Conservation (phyloP, 192 early-diverging fungal species). For the Pilobolus umbonatus region DNA sequence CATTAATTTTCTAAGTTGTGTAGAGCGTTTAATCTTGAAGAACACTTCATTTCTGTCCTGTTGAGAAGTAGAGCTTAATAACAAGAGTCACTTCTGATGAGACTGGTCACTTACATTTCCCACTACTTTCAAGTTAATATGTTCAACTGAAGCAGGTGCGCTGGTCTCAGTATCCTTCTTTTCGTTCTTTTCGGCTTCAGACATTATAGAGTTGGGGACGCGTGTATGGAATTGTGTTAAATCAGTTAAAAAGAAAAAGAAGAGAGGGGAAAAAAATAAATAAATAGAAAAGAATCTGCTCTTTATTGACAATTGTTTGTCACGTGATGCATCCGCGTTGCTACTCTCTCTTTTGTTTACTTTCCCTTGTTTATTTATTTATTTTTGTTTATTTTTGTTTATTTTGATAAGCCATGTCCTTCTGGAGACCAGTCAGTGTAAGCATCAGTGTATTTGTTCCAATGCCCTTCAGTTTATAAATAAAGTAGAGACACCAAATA, state of each 20-base stretch:
- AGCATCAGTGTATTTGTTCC: too few species aligned
- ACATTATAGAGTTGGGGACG: constrained; percentile 13
- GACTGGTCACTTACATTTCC: constrained; percentile 75
- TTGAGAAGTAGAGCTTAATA: too few species aligned
- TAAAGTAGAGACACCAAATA: too few species aligned
- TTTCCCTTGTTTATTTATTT: neutral
- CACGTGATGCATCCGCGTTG: too few species aligned
- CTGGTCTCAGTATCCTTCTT: too few species aligned
- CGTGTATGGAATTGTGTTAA: constrained; percentile 5
- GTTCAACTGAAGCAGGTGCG: constrained; percentile 48
- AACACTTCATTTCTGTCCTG: constrained; percentile 78
- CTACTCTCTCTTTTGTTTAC: too few species aligned
- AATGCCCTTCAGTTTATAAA: too few species aligned
- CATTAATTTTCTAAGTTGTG: constrained; percentile 90
- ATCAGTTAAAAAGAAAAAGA: neutral
- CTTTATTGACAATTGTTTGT: neutral
- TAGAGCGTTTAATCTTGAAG: constrained; percentile 95
- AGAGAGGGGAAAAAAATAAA: neutral
- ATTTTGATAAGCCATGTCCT: neutral
- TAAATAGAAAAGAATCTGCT: neutral
- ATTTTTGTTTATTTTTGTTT: neutral
- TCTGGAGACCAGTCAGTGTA: neutral
- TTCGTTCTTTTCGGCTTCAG: constrained; percentile 28
- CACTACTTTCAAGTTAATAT: constrained; percentile 91
- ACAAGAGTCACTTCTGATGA: too few species aligned